Percentiles rank a stretch among this genome's conserved stretches.
Conservation (phyloP, 371 early-diverging fungal genomes). For the Thermomucor indicae-seudaticae region DNA sequence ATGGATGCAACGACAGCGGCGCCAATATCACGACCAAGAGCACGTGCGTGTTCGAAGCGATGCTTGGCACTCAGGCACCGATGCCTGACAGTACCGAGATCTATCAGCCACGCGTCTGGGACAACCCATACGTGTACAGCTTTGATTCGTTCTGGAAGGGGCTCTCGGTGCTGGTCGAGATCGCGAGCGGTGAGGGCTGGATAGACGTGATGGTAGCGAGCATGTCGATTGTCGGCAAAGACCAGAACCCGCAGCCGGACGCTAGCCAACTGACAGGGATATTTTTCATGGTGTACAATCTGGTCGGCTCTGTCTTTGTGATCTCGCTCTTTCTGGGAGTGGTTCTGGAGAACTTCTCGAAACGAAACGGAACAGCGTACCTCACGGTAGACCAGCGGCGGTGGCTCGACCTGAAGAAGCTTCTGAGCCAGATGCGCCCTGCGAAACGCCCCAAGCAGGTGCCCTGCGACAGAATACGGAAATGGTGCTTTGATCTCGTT, state of each 20-base stretch:
- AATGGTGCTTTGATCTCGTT: conserved; percentile 41
- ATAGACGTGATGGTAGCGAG: conserved; percentile 56
- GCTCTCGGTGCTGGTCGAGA: conserved; percentile 60
- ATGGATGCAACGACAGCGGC: conserved; percentile 56
- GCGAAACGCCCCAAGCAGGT: conserved; percentile 45
- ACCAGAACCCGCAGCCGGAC: conserved; percentile 40
- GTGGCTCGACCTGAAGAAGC: conserved; percentile 68
- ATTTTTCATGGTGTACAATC: conserved; percentile 63
- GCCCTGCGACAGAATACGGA: conserved; percentile 33
- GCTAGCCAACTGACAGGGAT: conserved; percentile 52
- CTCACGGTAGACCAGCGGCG: conserved; percentile 66
- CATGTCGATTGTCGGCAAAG: conserved; percentile 53
- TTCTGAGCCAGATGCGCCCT: conserved; percentile 56
- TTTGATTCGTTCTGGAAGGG: conserved; percentile 64
- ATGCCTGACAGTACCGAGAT: conserved; percentile 30
- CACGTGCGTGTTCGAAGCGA: conserved; percentile 42
- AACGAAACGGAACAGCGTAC: conserved; percentile 60
- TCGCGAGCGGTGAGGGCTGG: conserved; percentile 73
- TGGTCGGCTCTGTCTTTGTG: conserved; percentile 63
- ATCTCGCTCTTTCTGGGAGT: conserved; percentile 68
- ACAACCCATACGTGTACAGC: conserved; percentile 61
- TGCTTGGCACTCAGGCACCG: conserved; percentile 25
- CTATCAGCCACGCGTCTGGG: conserved; percentile 60
- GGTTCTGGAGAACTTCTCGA: conserved; percentile 64
- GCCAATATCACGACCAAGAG: conserved; percentile 14